Base-by-base conservation (phyloP, 1,139 yeast genomes). In the Protomyces gravidus region DNA sequence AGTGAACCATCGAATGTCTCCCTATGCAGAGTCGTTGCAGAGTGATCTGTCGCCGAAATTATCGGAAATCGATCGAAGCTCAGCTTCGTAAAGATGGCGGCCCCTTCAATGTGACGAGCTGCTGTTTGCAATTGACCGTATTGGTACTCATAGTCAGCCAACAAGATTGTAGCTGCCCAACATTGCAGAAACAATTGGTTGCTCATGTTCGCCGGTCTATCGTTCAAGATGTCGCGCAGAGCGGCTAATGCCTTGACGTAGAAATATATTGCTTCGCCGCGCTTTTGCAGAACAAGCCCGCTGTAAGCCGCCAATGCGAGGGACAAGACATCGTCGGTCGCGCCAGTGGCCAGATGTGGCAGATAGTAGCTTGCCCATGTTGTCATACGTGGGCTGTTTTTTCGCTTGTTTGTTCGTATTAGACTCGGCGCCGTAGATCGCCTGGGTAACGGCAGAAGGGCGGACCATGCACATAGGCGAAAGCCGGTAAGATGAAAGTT, bases 281-380 rank as follows among this genome's bases (percentile, higher is more conserved):
- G 30, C 13, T 45, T 45, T 23, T 46, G 36, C 58, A 53, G 45
- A n/a, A 50, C 25, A 11, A 40, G 49, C 2, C 51, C 58, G 15
- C 46, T 53, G 25, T 45, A 53, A 25, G 51, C 58, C 9, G 58
- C 46, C 26, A 53, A 36, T 19, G 51, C 51, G 26, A 53, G 51
- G 2, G 58, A 45, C 13, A 53, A 32, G 2, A 46, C 50, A 25
- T 53, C 58, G 13, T 46, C 46, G 11, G 47, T 23, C 19, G 58
- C 15, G 19, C 42, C 58, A 7, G 27, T 45, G 5, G 58, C 40
- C 28, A 53, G 58, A 25, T 53, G 58, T 7, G 58, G 58, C 13
- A 53, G 47, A 36, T 32, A 53, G 48, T 33, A 53, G 28, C 21
- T 53, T 21, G 58, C 58, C 58, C 58, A 53, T 6, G 45, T 53